Base-by-base conservation (phyloP, 2,329 filamentous ascomycete genomes). In the Trichoderma simmonsii region DNA sequence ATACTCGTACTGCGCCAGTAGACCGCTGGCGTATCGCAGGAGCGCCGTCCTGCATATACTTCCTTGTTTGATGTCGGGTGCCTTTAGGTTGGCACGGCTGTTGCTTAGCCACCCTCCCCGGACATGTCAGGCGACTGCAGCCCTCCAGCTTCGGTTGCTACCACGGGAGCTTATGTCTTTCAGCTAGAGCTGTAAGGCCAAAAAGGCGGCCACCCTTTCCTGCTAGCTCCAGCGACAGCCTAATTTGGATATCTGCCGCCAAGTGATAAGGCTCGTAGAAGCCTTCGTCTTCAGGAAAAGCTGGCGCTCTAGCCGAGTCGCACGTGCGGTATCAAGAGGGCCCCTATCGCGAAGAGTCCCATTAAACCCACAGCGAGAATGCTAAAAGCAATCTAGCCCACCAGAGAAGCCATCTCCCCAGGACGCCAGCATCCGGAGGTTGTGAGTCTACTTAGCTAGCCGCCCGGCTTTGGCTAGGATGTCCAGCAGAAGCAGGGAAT, bases 121-220 rank as follows among this genome's bases (percentile, higher is more conserved):
- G 66, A 62, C 67, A 70, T 59, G 67, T 70, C 67, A 70, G 67
- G 60, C 57, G 67, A 70, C 67, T 70, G 67, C 57, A 70, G 48
- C 67, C 67, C 67, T 70, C 67, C 57, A 62, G 32, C 67, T 51
- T 48, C 67, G 67, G 67, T 62, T 70, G 57, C 57, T 70, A 70
- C 67, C 67, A 70, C 67, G 67, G 67, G 39, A 70, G 67, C 67
- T 70, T 70, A 62, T 51, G 67, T 26, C 57, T 62, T 70, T 70
- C 67, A 70, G 67, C 67, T 70, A 62, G 32, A 62, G 67, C 36
- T 70, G 67, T 34, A 43, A 36, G 57, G 56, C 67, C 67, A 51
- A 54, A 48, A 69, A 51, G 26, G 57, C 67, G 56, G 43, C 57
- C 64, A 57, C 30, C 64, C 67, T 54, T 30, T 36, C 1, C 57